Evolutionary conservation across 2,329 filamentous ascomycete genomes (phyloP).

Genomic region (Penicillium thymicola): DNA sequence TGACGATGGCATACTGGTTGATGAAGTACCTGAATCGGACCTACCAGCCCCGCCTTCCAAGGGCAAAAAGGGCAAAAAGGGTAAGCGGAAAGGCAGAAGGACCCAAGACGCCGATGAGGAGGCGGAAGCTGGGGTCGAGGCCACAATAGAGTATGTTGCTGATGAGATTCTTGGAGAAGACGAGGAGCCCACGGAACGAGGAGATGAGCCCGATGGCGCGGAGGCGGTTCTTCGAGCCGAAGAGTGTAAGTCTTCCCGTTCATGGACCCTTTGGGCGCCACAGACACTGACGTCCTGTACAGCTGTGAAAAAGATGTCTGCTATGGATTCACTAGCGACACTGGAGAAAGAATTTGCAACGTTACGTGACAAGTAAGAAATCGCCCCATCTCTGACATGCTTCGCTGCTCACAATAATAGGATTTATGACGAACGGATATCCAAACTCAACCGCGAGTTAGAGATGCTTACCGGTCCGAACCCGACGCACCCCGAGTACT

Average conservation of each 20-base stretch:
- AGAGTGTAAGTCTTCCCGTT: constrained; percentile 43
- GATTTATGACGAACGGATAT: constrained; percentile 82
- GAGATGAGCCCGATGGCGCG: constrained; percentile 45
- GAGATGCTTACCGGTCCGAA: constrained; percentile 57
- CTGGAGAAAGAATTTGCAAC: constrained; percentile 87
- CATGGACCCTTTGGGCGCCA: background rate
- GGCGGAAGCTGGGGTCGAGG: constrained; percentile 37
- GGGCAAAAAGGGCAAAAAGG: constrained; percentile 45
- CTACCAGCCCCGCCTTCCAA: constrained; percentile 31
- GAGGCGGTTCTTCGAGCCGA: constrained; percentile 49
- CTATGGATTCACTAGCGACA: constrained; percentile 72
- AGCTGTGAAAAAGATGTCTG: constrained; percentile 76
- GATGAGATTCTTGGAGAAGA: constrained; percentile 51
- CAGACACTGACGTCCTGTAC: constrained; percentile 11
- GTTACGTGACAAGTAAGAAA: constrained; percentile 63
- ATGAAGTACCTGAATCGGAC: constrained; percentile 34
- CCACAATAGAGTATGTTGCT: constrained; percentile 43
- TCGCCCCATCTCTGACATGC: background rate
- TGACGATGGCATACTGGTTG: constrained; percentile 31
- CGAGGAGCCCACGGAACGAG: constrained; percentile 46
- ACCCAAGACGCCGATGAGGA: constrained; percentile 39
- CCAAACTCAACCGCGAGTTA: constrained; percentile 69
- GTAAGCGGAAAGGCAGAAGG: constrained; percentile 46
- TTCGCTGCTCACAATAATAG: constrained; percentile 46
- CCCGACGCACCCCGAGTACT: constrained; percentile 80